phyloP scores from a whole-genome alignment of 371 early-diverging fungal species.

The Mucor piriformis region DNA sequence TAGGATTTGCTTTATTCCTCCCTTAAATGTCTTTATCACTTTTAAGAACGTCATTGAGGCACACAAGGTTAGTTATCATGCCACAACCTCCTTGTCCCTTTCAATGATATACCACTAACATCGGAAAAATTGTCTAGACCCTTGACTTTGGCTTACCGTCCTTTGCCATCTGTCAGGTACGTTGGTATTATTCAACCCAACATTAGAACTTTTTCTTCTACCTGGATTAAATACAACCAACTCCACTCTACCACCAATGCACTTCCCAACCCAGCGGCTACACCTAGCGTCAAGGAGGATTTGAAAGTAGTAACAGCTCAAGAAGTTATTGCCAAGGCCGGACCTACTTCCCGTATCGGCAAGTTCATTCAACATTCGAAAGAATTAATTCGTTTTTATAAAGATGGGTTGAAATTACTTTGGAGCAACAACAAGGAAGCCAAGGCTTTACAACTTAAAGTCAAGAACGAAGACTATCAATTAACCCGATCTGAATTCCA shows the following conservation, averaged over 20 bases:
- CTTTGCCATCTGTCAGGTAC: slow-evolving; percentile 1
- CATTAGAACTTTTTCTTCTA: slow-evolving; percentile 11
- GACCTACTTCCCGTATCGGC: slow-evolving; percentile 22
- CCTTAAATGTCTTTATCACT: slow-evolving; percentile 10
- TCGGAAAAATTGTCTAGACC: not conserved
- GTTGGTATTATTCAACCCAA: slow-evolving; percentile 1
- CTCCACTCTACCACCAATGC: not conserved
- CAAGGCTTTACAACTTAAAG: slow-evolving; percentile 34
- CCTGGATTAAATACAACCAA: not conserved
- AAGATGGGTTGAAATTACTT: slow-evolving; percentile 60
- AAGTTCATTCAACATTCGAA: slow-evolving; percentile 45
- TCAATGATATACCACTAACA: not conserved
- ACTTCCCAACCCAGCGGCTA: not conserved
- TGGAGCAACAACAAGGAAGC: slow-evolving; percentile 59
- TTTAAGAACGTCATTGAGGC: slow-evolving; percentile 1
- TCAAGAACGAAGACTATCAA: slow-evolving; percentile 43
- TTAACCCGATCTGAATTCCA: slow-evolving; percentile 58
- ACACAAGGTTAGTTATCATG: not conserved
- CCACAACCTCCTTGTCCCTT: not conserved
- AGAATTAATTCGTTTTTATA: slow-evolving; percentile 52
- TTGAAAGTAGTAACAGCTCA: not conserved
- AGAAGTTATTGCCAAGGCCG: not conserved
- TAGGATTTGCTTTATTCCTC: too few species aligned
- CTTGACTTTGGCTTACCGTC: slow-evolving; percentile 7
- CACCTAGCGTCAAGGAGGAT: not conserved